Base-by-base conservation (phyloP, 2,329 filamentous ascomycete species). In the Monosporascus sp. region DNA sequence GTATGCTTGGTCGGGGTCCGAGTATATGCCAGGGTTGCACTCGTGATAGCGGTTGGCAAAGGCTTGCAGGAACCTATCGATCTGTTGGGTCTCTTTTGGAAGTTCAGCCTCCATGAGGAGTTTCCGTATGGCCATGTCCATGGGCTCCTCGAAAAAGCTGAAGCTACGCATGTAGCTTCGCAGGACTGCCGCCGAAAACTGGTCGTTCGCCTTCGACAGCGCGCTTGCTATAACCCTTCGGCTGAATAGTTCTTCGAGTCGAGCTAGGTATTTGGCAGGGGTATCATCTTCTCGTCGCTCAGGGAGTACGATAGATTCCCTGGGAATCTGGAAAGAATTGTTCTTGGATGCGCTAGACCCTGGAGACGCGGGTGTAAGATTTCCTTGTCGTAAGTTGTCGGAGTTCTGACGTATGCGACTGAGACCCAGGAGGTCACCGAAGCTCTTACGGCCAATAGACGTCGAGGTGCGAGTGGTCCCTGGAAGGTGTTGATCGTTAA, bases 1-100 rank as follows among this genome's bases (percentile, higher is more conserved):
- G 69, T 97, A 97, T n/a, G 94, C 92, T 72, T 97, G 90, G 65
- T 97, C 94, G 62, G 91, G 84, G 37, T 86, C 87, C 24, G 88
- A 82, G 71, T 96, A 99, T 55, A 99, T 95, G 39, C 94, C 93
- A 2, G 94, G 94, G 63, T 99, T 99, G 72, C 94, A 99, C 70
- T 99, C 94, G 66, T 97, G 90, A 68, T 99, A 99, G 54, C 94
- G 84, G 67, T 99, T 94, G 0, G 94, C 90, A 72, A 99, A 97
- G 2, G 91, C 88, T 68, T 97, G 90, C 37, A 99, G 75, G 52
- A 94, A 94, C 50, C 94, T 83, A 70, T 99, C 94, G 58, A 99
- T 97, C 64, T 99, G 94, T 70, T 99, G 94, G 0, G 94, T 97
- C 73, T 99, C 94, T 63, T 95, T 96, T 4, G 94, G 94, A 35